Percentiles rank a stretch among this genome's conserved stretches.
Evolutionary conservation across 2,329 filamentous ascomycete genomes (phyloP).

Genomic region (Paecilomyces dactylethromorphus): DNA sequence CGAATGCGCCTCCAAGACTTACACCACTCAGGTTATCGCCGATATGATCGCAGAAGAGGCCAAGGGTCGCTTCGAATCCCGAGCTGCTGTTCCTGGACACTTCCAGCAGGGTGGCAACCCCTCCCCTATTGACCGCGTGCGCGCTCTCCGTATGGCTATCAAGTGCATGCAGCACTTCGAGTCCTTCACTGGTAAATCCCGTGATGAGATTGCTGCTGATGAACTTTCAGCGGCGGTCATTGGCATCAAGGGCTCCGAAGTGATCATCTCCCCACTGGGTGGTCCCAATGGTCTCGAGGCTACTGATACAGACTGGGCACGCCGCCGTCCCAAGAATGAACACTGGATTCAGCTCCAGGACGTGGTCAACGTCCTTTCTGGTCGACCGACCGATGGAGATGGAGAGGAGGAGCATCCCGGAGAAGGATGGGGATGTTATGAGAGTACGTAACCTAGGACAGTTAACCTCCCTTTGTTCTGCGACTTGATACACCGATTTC

Average conservation of each 20-base stretch:
- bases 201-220: constrained; percentile 65
- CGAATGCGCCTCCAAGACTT: constrained; percentile 84
- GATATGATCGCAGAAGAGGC: constrained; percentile 94
- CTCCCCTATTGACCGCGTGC: constrained; percentile 90
- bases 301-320: constrained; percentile 86
- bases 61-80: constrained; percentile 83
- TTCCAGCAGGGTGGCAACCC: constrained; percentile 92
- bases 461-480: not conserved
- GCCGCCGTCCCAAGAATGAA: constrained; percentile 73
- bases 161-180: constrained; percentile 93
- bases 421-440: constrained; percentile 22
- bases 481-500: not conserved
- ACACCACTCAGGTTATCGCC: constrained; percentile 87
- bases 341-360: constrained; percentile 79
- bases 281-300: constrained; percentile 62
- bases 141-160: constrained; percentile 85
- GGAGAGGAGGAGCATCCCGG: constrained; percentile 5
- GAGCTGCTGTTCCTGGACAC: constrained; percentile 86
- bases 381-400: constrained; percentile 47
- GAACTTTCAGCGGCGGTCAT: constrained; percentile 73
- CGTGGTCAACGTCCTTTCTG: constrained; percentile 77
- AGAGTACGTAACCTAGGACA: constrained; percentile 14
- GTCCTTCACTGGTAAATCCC: constrained; percentile 59
- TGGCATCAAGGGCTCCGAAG: constrained; percentile 81
- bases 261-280: constrained; percentile 77